Evolutionary conservation across 2,329 filamentous ascomycete species (phyloP).

Genomic region (Neopestalotiopsis clavispora): DNA sequence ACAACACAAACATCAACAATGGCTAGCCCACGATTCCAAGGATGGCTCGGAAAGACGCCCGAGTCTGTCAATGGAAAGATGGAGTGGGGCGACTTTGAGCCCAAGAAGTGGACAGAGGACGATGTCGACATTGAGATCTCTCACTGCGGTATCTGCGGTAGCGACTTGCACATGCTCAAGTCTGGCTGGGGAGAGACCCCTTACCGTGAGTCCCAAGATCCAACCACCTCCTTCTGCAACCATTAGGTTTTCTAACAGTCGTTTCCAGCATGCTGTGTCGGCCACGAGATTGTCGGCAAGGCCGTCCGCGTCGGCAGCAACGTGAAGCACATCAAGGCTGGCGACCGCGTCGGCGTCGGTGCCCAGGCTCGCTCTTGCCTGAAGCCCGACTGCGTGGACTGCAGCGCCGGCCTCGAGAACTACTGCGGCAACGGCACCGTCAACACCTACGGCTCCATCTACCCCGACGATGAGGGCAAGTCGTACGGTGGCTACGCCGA

Average conservation of each 20-base stretch:
- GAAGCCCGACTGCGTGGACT: slow-evolving; percentile 27
- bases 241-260: not conserved
- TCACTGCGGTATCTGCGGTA: slow-evolving; percentile 68
- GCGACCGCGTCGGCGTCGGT: slow-evolving; percentile 40
- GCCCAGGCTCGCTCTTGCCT: slow-evolving; percentile 51
- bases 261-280: slow-evolving; percentile 33
- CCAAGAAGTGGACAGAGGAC: slow-evolving; percentile 65
- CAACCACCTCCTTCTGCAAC: not conserved
- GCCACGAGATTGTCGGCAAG: slow-evolving; percentile 54
- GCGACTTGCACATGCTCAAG: slow-evolving; percentile 37
- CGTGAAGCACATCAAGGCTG: slow-evolving; percentile 38
- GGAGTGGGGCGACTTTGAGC: slow-evolving; percentile 58
- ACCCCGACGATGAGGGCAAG: slow-evolving; percentile 49
- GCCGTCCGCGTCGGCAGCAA: slow-evolving; percentile 44
- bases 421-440: slow-evolving; percentile 32
- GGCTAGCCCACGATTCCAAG: slow-evolving; percentile 46
- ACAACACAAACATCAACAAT: not conserved
- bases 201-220: slow-evolving; percentile 13
- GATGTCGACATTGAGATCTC: slow-evolving; percentile 67
- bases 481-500: slow-evolving; percentile 56
- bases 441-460: slow-evolving; percentile 49
- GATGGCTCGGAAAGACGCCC: slow-evolving; percentile 48
- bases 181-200: slow-evolving; percentile 21
- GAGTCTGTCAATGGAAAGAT: slow-evolving; percentile 51
- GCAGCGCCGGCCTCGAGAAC: slow-evolving; percentile 22